These are phyloP conservation scores for Claviceps sp. DNA, from an alignment of 2,329 filamentous ascomycete species.

Conservation along the genomic window DNA sequence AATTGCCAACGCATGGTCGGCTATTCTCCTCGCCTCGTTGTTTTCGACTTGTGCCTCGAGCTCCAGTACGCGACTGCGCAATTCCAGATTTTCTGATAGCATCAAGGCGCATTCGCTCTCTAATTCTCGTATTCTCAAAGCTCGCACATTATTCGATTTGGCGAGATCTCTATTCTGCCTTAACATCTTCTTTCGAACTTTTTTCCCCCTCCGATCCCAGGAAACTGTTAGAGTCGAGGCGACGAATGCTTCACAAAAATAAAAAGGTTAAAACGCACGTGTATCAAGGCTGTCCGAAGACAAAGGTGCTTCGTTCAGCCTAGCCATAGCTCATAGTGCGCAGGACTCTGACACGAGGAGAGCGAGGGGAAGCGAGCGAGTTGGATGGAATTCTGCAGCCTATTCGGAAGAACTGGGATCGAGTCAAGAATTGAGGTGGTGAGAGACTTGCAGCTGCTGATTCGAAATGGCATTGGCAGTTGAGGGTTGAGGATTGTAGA, in stretches of 20 bases:
- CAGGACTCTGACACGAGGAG: conserved; percentile 7
- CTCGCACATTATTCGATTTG: conserved; percentile 63
- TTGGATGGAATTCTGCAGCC: background rate
- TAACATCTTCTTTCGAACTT: conserved; percentile 67
- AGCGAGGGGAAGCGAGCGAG: background rate
- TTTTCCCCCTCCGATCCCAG: no score
- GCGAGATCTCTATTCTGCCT: conserved; percentile 78
- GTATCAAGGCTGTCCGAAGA: conserved; percentile 58
- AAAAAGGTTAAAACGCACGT: conserved; percentile 35
- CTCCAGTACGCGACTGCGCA: conserved; percentile 56
- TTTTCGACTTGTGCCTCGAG: conserved; percentile 55
- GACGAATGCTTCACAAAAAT: background rate
- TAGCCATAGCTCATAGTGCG: conserved; percentile 50
- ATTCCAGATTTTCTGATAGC: conserved; percentile 64
- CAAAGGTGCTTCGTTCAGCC: conserved; percentile 61
- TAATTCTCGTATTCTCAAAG: conserved; percentile 60
- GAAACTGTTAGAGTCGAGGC: background rate
- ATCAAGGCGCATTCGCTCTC: conserved; percentile 64
- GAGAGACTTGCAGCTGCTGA: background rate
- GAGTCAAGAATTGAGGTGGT: background rate
- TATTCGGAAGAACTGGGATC: background rate
- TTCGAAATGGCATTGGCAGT: conserved; percentile 4
- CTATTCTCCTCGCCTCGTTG: conserved; percentile 42
- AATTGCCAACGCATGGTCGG: conserved; percentile 54
- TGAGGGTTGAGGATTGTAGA: background rate